These are phyloP conservation scores for Exophiala xenobiotica DNA, from an alignment of 2,329 filamentous ascomycete genomes.

Conservation along the genomic window DNA sequence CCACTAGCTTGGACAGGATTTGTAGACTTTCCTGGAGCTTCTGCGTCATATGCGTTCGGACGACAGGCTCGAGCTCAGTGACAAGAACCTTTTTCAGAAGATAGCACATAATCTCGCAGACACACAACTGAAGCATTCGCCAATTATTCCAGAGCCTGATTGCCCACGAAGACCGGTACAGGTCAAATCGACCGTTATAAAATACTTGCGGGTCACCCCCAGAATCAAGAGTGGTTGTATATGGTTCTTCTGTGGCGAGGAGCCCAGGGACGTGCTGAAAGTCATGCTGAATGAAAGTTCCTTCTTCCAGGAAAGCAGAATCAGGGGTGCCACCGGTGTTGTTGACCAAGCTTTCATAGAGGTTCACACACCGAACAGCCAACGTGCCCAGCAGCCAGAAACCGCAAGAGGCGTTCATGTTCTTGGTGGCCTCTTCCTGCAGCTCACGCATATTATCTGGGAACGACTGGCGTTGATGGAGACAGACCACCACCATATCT, in stretches of 20 bases:
- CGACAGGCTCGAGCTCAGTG: background rate
- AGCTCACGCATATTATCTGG: background rate
- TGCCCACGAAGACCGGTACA: background rate
- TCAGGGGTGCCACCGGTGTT: background rate
- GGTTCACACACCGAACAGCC: background rate
- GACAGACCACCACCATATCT: background rate
- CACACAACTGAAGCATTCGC: background rate
- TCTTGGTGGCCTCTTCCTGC: background rate
- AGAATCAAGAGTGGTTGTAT: background rate
- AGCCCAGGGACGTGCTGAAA: background rate
- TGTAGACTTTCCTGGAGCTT: background rate
- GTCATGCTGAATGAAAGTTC: background rate
- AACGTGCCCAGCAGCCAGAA: background rate
- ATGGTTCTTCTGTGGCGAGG: background rate
- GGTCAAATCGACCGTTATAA: background rate
- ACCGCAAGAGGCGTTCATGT: background rate
- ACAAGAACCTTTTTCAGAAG: background rate
- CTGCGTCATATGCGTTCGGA: background rate
- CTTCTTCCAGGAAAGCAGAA: background rate
- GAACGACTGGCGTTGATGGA: background rate
- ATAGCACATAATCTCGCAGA: background rate
- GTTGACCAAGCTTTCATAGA: background rate
- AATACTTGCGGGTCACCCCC: background rate
- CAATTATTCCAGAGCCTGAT: background rate
- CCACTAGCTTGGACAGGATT: background rate